Conservation (phyloP, 2,329 filamentous ascomycete species). For the Gliomastix tumulicola region DNA sequence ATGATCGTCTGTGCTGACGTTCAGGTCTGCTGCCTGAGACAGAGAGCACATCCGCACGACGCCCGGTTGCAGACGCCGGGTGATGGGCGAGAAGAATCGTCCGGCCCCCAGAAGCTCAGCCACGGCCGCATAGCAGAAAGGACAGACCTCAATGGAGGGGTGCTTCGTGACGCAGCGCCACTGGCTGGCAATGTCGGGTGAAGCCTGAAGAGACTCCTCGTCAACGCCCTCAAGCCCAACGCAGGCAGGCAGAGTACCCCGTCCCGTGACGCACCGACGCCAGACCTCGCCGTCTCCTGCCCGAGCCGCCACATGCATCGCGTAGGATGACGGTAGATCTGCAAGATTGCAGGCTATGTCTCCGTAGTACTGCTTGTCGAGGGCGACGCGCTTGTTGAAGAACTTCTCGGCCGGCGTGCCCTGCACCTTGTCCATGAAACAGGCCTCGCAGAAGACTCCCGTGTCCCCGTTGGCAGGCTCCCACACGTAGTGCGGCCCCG, state of each 20-base stretch:
- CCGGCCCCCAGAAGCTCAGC: conserved; percentile 3
- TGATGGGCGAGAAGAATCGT: not conserved
- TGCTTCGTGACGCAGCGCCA: not conserved
- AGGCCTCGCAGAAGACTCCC: conserved; percentile 3
- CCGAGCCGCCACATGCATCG: conserved; percentile 4
- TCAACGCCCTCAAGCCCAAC: conserved; percentile 3
- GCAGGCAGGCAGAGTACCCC: conserved; percentile 2
- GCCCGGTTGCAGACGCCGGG: not conserved
- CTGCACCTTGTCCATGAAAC: conserved; percentile 4
- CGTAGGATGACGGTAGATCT: not conserved
- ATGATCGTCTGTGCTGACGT: not conserved
- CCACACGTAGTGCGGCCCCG: no score
- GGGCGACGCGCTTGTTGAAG: conserved; percentile 3
- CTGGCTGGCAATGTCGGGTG: not conserved
- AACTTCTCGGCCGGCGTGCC: conserved; percentile 3
- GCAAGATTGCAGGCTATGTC: conserved; percentile 1
- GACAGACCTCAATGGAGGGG: conserved; percentile 5
- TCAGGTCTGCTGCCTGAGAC: not conserved
- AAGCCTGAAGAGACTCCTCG: conserved; percentile 1
- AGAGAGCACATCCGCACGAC: not conserved
- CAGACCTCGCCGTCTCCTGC: not conserved
- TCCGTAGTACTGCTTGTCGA: conserved; percentile 4
- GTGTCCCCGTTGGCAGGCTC: no score
- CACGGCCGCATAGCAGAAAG: conserved; percentile 1
- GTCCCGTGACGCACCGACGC: not conserved